Base-by-base conservation (phyloP, 768 basidiomycete species). In the Panellus pusillus region DNA sequence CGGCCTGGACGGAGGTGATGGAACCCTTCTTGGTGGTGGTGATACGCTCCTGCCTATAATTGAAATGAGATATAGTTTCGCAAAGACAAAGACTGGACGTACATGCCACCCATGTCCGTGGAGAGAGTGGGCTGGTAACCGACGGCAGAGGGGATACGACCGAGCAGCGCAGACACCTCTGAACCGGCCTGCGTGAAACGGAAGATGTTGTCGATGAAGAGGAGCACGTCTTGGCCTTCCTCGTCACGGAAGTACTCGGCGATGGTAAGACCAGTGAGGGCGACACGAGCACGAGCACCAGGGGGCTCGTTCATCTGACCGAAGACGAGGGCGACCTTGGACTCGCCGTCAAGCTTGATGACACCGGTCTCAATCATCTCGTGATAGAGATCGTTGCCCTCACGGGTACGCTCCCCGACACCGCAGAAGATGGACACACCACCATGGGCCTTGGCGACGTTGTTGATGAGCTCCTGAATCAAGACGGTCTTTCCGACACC, bases 201-300 rank as follows among this genome's bases (percentile, higher is more conserved):
- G 97, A 99, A 99, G 78, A 99, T 99, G 86, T 99, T 99, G 90
- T 99, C 97, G 72, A 99, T 99, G 84, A 99, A 99, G 70, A 99
- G 87, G 71, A 99, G 83, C 81, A 99, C 97, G 74, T 99, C 97
- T 76, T 99, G 97, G 61, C 97, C 97, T 79, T 99, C 96, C 79
- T 98, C 96, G 67, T 99, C 97, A 87, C 97, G 95, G 97, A 99
- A 99, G 80, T 98, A 99, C 78, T 99, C 97, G 62, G 97, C 97
- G 65, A 98, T 98, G 70, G 97, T 99, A 55, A 99, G 79, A 75
- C 97, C 97, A 65, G 97, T 98, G 66, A 99, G 86, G 61, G 97
- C 97, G 67, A 99, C 97, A 90, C 97, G 97, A 68, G 97, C 97
- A 86, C 97, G 95, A 64, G 97, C 97, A 85, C 97, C 97, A 66